Evolutionary conservation across 1,284 basidiomycete species (phyloP), one percentile per base, ranked within the genome.

Genomic region (Sporisorium iseilematis-ciliati): DNA sequence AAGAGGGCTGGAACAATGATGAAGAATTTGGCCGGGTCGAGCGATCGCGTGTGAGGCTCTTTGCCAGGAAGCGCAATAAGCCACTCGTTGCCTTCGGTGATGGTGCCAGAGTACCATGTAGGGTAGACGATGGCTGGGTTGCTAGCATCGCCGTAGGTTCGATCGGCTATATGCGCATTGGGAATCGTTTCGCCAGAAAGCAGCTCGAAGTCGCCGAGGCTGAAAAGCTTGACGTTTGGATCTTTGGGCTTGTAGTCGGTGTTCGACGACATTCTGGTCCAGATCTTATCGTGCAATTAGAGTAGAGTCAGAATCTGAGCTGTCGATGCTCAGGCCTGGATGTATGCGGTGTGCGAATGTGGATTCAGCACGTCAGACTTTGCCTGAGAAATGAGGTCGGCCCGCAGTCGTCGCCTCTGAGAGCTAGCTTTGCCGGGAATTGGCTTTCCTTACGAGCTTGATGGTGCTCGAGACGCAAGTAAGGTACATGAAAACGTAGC

Each of bases 1-100:
- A 81, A 79, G 2, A 81, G 58, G n/a, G 78, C 79, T 0, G 76
- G 72, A 1, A 77, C 57, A 57, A 81, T 70, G 63, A 81, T 81
- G 68, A 81, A 81, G 63, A 69, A 81, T 38, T 75, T 59, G 7
- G 35, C 14, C 0, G 78, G 76, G 46, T 81, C 67, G 6, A 81
- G 60, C 11, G 74, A 51, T 26, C 52, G 66, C 2, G 51, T 64
- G 12, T 42, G 12, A 5, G 73, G 63, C 33, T 54, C 14, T 10
- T 57, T 31, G 20, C 45, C 59, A 2, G 65, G 59, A 0, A 67
- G 57, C 11, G 65, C 41, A 14, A 79, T 71, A 7, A 79, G 64
- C 74, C 77, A 80, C 42, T 79, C 68, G 26, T 72, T 76, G 45
- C 73, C 74, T 5, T 59, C 62, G 49, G 77, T 78, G 42, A 79